phyloP scores from a whole-genome alignment of 2,329 filamentous ascomycete genomes.

The Fusarium xyrophilum region DNA sequence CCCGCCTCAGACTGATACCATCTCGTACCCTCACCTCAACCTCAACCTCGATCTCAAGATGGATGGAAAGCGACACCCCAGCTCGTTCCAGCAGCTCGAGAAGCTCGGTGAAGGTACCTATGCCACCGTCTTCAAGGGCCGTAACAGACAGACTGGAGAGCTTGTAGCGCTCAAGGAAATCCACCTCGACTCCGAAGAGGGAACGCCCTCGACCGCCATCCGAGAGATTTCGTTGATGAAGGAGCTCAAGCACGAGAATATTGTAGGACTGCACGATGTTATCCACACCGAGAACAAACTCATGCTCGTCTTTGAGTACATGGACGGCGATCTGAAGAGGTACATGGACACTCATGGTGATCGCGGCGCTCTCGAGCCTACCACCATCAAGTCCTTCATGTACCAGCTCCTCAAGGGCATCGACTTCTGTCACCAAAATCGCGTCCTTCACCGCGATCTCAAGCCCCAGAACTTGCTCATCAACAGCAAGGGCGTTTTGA shows the following conservation, averaged over 20 bases:
- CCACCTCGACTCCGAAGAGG: slow-evolving; percentile 97
- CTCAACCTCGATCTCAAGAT: slow-evolving; percentile 58
- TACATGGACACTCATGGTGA: slow-evolving; percentile 97
- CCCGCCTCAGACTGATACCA: background rate
- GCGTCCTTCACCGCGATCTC: slow-evolving; percentile 91
- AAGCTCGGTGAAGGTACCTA: slow-evolving; percentile 99
- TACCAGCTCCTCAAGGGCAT: slow-evolving; percentile 95
- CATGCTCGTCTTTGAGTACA: slow-evolving; percentile 98
- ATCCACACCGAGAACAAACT: slow-evolving; percentile 99
- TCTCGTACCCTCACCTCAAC: background rate
- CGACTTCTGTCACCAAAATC: slow-evolving; percentile 97
- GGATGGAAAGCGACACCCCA: slow-evolving; percentile 92
- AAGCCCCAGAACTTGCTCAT: slow-evolving; percentile 98
- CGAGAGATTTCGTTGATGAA: slow-evolving; percentile 99
- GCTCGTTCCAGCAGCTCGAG: slow-evolving; percentile 98
- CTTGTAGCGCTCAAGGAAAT: slow-evolving; percentile 98
- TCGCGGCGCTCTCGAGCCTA: slow-evolving; percentile 83
- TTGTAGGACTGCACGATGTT: slow-evolving; percentile 95
- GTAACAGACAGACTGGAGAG: slow-evolving; percentile 95
- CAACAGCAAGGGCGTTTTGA: slow-evolving; percentile 87
- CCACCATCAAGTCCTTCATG: slow-evolving; percentile 99
- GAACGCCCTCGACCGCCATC: slow-evolving; percentile 95
- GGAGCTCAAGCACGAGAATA: slow-evolving; percentile 98
- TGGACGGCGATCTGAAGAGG: slow-evolving; percentile 98
- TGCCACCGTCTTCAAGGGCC: slow-evolving; percentile 98